phyloP scores from a whole-genome alignment of 2,329 filamentous ascomycete species.

The Chaetomium strumarium region DNA sequence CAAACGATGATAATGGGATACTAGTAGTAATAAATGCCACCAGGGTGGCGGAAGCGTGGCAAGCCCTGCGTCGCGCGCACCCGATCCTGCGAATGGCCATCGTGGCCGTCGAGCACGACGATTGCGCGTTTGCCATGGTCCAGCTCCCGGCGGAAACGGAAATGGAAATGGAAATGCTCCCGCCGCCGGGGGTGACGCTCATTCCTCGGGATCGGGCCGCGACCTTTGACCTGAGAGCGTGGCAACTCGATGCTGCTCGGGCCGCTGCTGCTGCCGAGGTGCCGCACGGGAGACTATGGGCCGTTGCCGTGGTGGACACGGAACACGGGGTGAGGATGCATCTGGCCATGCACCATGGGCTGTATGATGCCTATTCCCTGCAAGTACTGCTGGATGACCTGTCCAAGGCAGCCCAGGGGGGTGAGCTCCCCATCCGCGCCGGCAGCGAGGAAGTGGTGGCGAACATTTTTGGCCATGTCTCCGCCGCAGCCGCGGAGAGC shows the following conservation, averaged over 20 bases:
- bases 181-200: constrained; percentile 17
- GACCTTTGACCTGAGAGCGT: constrained; percentile 31
- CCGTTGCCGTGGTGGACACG: constrained; percentile 42
- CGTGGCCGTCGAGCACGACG: constrained; percentile 50
- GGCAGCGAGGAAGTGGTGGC: constrained; percentile 32
- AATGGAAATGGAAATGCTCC: no score
- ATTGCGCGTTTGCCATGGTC: constrained; percentile 68
- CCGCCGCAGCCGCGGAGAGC: constrained; percentile 24
- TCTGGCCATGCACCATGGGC: constrained; percentile 64
- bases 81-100: constrained; percentile 76
- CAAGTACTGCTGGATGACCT: constrained; percentile 59
- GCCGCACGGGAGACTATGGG: constrained; percentile 58
- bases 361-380: constrained; percentile 80
- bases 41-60: constrained; percentile 55
- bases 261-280: constrained; percentile 35
- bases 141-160: constrained; percentile 46
- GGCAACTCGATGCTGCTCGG: constrained; percentile 32
- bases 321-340: constrained; percentile 32
- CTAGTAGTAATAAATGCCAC: no score
- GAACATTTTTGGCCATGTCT: constrained; percentile 36
- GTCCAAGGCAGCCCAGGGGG: constrained; percentile 32
- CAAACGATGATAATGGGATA: constrained; percentile 32
- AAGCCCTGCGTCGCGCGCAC: constrained; percentile 45
- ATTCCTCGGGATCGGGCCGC: constrained; percentile 1
- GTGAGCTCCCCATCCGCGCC: neutral